Evolutionary conservation across 768 basidiomycete genomes (phyloP), one percentile per base, ranked within the genome.

Genomic region (Kwoniella heveanensis): DNA sequence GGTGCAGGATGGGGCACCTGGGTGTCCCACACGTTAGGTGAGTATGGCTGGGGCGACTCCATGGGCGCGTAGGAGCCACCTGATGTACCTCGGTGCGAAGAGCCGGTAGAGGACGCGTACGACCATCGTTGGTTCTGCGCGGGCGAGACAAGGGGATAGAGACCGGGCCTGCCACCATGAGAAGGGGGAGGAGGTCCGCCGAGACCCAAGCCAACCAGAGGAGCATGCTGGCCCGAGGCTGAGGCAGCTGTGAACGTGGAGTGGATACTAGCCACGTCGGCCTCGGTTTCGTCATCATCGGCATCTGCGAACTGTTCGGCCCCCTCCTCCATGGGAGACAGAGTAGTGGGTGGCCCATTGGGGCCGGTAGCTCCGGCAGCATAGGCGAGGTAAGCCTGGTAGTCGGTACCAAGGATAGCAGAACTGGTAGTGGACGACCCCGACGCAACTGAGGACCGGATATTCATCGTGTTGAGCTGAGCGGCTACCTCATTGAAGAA

Each of bases 401-500:
- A 73, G 44, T 75, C 70, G 24, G 68, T 57, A 8, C 65, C 64
- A 8, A 70, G 55, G 25, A 73, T 70, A 25, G 71, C 72, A 4
- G 72, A 70, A 29, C 65, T 67, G 19, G 64, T 59, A n/a, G 60
- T 57, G 10, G 77, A 72, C 13, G 77, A 77, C 13, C 66, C 68
- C 10, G 76, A 75, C 10, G 73, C 76, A 54, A 77, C 69, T 1
- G 81, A 80, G 10, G 85, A 83, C 54, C 85, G 84, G 39, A 84
- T 82, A 72, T 89, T 87, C 82, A 92, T 86, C 48, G 85, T 84
- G 70, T 88, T 87, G 60, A 93, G 85, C 75, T 90, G 90, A 51
- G 88, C 86, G 8, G 87, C 89, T 50, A 93, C 87, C 77, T 94
- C 90, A 58, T 89, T 84, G 80, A 93, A 90, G 82, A 94, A 94